These are phyloP conservation scores for Cladosporium colombiae DNA, from an alignment of 2,329 filamentous ascomycete genomes.

Conservation along the genomic window DNA sequence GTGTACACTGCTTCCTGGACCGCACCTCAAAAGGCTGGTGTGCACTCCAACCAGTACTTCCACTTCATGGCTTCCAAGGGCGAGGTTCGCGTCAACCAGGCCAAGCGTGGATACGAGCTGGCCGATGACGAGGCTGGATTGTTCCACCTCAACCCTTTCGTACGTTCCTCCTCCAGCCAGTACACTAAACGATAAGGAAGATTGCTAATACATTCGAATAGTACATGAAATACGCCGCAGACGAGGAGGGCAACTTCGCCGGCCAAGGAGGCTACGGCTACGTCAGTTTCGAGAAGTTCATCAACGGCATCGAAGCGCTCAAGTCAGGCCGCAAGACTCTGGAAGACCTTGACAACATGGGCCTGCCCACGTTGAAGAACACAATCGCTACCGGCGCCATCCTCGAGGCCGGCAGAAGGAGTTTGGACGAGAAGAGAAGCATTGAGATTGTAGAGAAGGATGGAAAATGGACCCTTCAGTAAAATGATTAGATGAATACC, in stretches of 20 bases:
- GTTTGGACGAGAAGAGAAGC: constrained; percentile 78
- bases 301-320: constrained; percentile 78
- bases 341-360: constrained; percentile 75
- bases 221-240: constrained; percentile 68
- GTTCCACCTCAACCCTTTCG: constrained; percentile 78
- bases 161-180: not conserved
- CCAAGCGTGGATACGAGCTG: constrained; percentile 90
- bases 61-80: constrained; percentile 85
- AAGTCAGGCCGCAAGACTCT: constrained; percentile 73
- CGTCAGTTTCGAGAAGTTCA: constrained; percentile 92
- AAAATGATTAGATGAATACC: constrained; percentile 21
- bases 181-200: not conserved
- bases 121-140: constrained; percentile 75
- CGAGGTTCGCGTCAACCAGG: constrained; percentile 88
- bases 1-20: constrained; percentile 97
- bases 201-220: not conserved
- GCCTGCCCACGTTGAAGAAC: constrained; percentile 81
- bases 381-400: constrained; percentile 92
- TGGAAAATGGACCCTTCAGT: constrained; percentile 68
- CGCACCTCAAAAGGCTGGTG: constrained; percentile 84
- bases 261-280: constrained; percentile 93
- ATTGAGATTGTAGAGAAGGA: constrained; percentile 71
- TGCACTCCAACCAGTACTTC: constrained; percentile 98
- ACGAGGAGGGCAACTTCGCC: constrained; percentile 91
- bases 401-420: constrained; percentile 79